These are phyloP conservation scores for Castanea sativa DNA, from an alignment of 306 rosid species.

Conservation along the genomic window DNA sequence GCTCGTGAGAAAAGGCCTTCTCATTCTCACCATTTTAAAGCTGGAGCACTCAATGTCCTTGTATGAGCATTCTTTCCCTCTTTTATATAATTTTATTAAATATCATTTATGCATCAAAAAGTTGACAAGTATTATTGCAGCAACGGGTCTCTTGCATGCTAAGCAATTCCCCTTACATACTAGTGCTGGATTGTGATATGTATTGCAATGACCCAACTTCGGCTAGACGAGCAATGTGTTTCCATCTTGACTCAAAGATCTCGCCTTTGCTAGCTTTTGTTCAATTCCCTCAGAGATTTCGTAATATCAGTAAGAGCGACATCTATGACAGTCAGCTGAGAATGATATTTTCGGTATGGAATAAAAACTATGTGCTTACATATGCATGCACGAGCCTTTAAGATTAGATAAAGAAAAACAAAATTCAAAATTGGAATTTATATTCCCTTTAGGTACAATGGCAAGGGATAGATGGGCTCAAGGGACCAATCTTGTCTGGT, in stretches of 20 bases:
- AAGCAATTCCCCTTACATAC: slow-evolving; percentile 64
- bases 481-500: slow-evolving; percentile 60
- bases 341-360: slow-evolving; percentile 31
- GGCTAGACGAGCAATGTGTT: slow-evolving; percentile 64
- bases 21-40: slow-evolving; percentile 36
- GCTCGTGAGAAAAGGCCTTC: slow-evolving; percentile 40
- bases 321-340: slow-evolving; percentile 58
- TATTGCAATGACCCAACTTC: slow-evolving; percentile 64
- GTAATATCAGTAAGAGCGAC: slow-evolving; percentile 47
- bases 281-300: slow-evolving; percentile 66
- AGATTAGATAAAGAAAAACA: background rate
- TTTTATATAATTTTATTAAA: background rate
- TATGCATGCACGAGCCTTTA: too few relatives aligned
- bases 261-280: slow-evolving; percentile 61
- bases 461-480: slow-evolving; percentile 58
- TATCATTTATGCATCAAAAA: too few relatives aligned
- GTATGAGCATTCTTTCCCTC: slow-evolving; percentile 15
- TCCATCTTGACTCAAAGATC: slow-evolving; percentile 64
- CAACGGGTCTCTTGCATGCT: slow-evolving; percentile 61
- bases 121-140: slow-evolving; percentile 31
- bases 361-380: background rate
- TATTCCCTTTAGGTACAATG: slow-evolving; percentile 33
- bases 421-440: background rate
- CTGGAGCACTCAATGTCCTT: slow-evolving; percentile 42
- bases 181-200: slow-evolving; percentile 82